Conservation (phyloP, 768 basidiomycete species). For the Suillus tomentosus region DNA sequence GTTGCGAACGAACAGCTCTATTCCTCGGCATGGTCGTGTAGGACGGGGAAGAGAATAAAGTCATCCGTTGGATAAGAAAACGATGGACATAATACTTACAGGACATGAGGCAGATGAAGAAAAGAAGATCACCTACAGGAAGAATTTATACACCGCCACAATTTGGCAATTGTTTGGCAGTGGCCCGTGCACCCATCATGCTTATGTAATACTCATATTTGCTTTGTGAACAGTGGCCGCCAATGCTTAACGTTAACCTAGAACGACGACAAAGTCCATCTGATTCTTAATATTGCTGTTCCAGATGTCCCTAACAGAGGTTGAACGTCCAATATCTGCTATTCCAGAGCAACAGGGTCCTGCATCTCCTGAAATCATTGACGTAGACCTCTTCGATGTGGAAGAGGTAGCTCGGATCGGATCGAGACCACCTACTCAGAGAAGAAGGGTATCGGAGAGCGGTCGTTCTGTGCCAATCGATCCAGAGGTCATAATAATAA, state of each 20-base stretch:
- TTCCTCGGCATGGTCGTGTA: conserved; percentile 88
- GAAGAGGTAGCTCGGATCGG: conserved; percentile 33
- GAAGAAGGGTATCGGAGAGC: conserved; percentile 29
- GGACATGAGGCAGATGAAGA: conserved; percentile 19
- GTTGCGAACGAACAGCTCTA: conserved; percentile 81
- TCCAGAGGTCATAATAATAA: conserved; percentile 34
- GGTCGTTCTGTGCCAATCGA: conserved; percentile 21
- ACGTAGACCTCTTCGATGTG: conserved; percentile 44
- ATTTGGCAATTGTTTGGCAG: conserved; percentile 30
- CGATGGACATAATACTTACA: not conserved
- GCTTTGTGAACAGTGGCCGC: not conserved
- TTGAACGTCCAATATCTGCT: conserved; percentile 8
- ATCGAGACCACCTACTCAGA: conserved; percentile 26
- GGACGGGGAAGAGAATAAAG: conserved; percentile 90
- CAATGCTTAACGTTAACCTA: conserved; percentile 4
- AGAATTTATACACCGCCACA: conserved; percentile 29
- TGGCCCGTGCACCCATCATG: conserved; percentile 32
- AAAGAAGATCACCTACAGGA: not conserved
- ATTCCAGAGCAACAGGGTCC: conserved; percentile 18
- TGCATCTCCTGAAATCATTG: conserved; percentile 40
- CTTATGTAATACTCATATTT: conserved; percentile 29
- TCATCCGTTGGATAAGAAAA: conserved; percentile 47
- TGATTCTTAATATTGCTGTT: conserved; percentile 10
- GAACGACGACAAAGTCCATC: conserved; percentile 22
- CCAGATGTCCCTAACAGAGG: conserved; percentile 26